Conservation (phyloP, 352 stramenopile species). For the Lagenidium giganteum region DNA sequence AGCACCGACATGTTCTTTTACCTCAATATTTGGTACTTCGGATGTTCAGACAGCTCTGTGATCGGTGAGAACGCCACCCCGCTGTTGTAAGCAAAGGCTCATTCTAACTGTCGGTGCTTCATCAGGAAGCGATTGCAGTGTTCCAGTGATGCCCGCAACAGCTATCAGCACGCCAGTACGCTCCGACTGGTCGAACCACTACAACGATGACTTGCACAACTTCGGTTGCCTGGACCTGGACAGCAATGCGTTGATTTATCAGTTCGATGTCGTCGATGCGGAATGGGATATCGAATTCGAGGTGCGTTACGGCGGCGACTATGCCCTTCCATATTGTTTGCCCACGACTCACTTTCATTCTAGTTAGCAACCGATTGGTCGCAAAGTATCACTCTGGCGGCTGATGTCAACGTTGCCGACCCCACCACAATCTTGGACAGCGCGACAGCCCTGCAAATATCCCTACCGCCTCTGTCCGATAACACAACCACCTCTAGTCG, state of each 20-base stretch:
- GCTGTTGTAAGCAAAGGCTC: no score
- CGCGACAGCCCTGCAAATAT: no score
- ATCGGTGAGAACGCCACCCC: no score
- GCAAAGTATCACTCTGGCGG: no score
- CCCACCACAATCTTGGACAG: no score
- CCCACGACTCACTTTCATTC: no score
- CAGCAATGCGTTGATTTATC: constrained; percentile 8
- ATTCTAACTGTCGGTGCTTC: no score
- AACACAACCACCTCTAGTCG: no score
- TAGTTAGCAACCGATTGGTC: no score
- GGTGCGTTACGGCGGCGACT: constrained; percentile 1
- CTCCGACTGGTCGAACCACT: constrained; percentile 5
- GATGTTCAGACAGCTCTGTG: constrained; percentile 20
- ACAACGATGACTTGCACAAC: constrained; percentile 3
- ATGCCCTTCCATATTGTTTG: background rate
- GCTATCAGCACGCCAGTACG: constrained; percentile 3
- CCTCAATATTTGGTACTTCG: constrained; percentile 19
- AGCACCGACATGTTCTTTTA: constrained; percentile 15
- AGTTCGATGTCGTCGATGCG: constrained; percentile 8
- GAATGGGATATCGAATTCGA: constrained; percentile 18
- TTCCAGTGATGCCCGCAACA: constrained; percentile 1
- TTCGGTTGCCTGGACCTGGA: constrained; percentile 13
- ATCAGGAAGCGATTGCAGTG: constrained; percentile 5
- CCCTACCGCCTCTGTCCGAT: no score
- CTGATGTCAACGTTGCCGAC: no score